Evolutionary conservation across 257 asterid species (phyloP), one percentile per base, ranked within the genome.

Genomic region (Osmanthus fragrans): DNA sequence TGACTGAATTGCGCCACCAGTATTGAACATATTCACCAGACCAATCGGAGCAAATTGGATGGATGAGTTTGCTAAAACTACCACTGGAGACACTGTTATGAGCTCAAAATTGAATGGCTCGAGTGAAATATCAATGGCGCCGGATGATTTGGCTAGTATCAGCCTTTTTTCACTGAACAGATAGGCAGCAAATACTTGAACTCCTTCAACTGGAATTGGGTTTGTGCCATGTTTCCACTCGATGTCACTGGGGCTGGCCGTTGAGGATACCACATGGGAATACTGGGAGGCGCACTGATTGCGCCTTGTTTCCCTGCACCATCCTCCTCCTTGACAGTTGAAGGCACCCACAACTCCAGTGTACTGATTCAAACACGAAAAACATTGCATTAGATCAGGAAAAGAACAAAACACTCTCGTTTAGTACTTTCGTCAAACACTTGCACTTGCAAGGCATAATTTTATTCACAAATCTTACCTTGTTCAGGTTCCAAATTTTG

Each of bases 301-400:
- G 72, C 95, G 90, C 21, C 98, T 84, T 16, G 82, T 75, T 71
- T 94, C 92, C 4, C 95, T 89, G 76, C 84, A 78, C 98, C 98
- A 94, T 5, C 98, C 98, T 73, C 98, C 98, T 51, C 98, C 98
- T 81, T 94, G 98, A 86, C 98, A 94, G 76, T 92, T 94, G 79
- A 94, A 94, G 10, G 96, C 90, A 1, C 98, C 98, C 4, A 94
- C 74, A 64, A 92, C 97, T 84, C 97, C 98, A 1, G 95, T 91
- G 85, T 84, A 92, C 98, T 94, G 84, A 47, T 64, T 4, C 27
- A 76, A 68, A 4, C 4, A 40, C 19, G 36, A 15, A 16, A 54
- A 11, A 39, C 45, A 39, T 39, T 39, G 12, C 45, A 39, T 8
- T 39, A 39, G 45, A 39, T 39, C 45, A 11, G 45, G 10, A 39